These are phyloP conservation scores for Dryadomyces quercivorus DNA, from an alignment of 2,329 filamentous ascomycete species.

Conservation along the genomic window DNA sequence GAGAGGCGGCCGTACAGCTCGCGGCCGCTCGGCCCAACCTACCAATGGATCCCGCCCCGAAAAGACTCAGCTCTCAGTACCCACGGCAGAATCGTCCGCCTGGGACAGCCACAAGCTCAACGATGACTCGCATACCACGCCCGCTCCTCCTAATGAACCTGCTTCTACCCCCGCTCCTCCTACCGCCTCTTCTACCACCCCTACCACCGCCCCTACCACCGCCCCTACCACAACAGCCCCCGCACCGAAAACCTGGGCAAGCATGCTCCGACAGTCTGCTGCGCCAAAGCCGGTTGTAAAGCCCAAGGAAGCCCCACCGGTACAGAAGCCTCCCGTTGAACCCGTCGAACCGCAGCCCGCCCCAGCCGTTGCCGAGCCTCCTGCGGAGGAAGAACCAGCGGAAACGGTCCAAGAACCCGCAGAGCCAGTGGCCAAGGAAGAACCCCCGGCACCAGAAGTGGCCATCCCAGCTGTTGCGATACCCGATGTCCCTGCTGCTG, in stretches of 20 bases:
- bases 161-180: slow-evolving; percentile 19
- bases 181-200: slow-evolving; percentile 16
- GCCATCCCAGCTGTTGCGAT: slow-evolving; percentile 16
- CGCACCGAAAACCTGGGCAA: slow-evolving; percentile 57
- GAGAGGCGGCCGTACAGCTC: slow-evolving; percentile 46
- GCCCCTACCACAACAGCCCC: slow-evolving; percentile 19
- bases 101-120: slow-evolving; percentile 39
- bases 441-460: slow-evolving; percentile 14
- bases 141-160: slow-evolving; percentile 22
- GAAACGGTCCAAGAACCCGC: slow-evolving; percentile 4
- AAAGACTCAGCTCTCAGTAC: slow-evolving; percentile 47
- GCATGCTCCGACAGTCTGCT: slow-evolving; percentile 54
- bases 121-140: slow-evolving; percentile 21
- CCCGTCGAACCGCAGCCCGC: slow-evolving; percentile 28
- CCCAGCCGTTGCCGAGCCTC: slow-evolving; percentile 15
- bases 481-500: slow-evolving; percentile 17
- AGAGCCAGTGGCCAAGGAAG: slow-evolving; percentile 21
- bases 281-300: slow-evolving; percentile 18
- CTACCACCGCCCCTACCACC: slow-evolving; percentile 15
- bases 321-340: slow-evolving; percentile 22
- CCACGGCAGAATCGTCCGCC: slow-evolving; percentile 56
- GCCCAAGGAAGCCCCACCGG: slow-evolving; percentile 13
- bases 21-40: slow-evolving; percentile 48
- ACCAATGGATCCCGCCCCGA: slow-evolving; percentile 51
- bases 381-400: background rate